Base-by-base conservation (phyloP, 176 grass and related monocot species). In the Elymus sibiricus region DNA sequence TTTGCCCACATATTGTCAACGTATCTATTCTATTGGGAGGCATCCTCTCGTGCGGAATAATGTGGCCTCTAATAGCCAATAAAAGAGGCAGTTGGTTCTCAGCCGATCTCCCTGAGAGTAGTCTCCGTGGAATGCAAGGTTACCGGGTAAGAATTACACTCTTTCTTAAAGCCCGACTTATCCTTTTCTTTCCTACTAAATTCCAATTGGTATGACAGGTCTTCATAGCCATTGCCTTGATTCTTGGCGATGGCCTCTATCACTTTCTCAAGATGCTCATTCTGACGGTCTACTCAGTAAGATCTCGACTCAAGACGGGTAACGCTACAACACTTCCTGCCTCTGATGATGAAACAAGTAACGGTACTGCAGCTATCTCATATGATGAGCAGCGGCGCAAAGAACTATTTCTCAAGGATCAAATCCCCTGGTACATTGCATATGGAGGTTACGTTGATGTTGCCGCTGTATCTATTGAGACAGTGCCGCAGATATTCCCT, bases 71-170 rank as follows among this genome's bases (percentile, higher is more conserved):
- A 70, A 80, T 89, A 67, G 68, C 82, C 26, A 85, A 85, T 82
- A 89, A 89, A 80, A 75, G 27, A 19, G 87, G 87, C 53, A 74
- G 38, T 11, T 89, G 82, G 87, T 85, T 76, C 47, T 10, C 76
- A 34, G 87, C 87, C 37, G 68, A 76, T 81, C 87, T 89, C 1
- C 0, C 5, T 37, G 31, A 79, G 3, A n/a, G 6, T 56, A 93
- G 65, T 85, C 88, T 93, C 73, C 85, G 79, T 6, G 81, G 91
- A 25, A 77, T 92, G 84, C 87, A 92, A 81, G 84, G 87, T 77
- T 90, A 92, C 84, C 55, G 61, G 91, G 91, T 92, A 84, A 65
- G 75, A 44, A 65, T 19, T 22, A 56, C 22, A 10, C 21, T 64
- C 25, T 65, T 79, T 1, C 21, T 38, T 67, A 56, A 83, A 27